Evolutionary conservation across 371 early-diverging fungal genomes (phyloP), one percentile per base, ranked within the genome.

Genomic region (Chytridiales sp.): DNA sequence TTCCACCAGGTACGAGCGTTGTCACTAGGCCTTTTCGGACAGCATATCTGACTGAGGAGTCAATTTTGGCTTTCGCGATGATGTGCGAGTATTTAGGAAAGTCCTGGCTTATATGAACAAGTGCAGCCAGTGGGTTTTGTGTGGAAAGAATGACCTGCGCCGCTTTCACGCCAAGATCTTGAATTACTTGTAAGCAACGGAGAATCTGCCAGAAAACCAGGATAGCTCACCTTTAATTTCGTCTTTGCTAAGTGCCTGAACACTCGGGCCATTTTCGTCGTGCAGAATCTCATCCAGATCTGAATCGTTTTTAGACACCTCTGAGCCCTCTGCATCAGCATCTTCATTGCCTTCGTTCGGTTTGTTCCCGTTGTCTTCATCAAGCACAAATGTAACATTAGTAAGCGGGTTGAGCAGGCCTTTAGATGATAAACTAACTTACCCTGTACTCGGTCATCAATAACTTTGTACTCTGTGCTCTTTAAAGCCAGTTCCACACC

Each of bases 381-480:
- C 39, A 39, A n/a, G 39, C 11, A 39, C 39, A 39, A 11, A 13
- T 39, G 39, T 39, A n/a, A n/a, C n/a, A 4, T 3, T 15, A 17
- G 41, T 17, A 41, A 19, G 29, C 47, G 30, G 27, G 29, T 47
- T 47, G 40, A n/a, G n/a, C n/a, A n/a, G n/a, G n/a, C n/a, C n/a
- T n/a, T n/a, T n/a, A n/a, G n/a, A n/a, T n/a, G n/a, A n/a, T n/a
- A n/a, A n/a, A n/a, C n/a, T n/a, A n/a, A n/a, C n/a, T n/a, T n/a
- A n/a, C n/a, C n/a, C n/a, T n/a, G n/a, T n/a, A n/a, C n/a, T 27
- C 93, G 85, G 69, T 97, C 97, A 59, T 97, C 97, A 27, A 87
- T 86, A 6, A 92, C 94, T 59, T 87, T 86, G 75, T 97, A 97
- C 65, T 97, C 97, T 5, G 93, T 92, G 53, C 84, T 93, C 72